Evolutionary conservation across 257 asterid genomes (phyloP), one percentile per base, ranked within the genome.

Genomic region (Mentha longifolia): DNA sequence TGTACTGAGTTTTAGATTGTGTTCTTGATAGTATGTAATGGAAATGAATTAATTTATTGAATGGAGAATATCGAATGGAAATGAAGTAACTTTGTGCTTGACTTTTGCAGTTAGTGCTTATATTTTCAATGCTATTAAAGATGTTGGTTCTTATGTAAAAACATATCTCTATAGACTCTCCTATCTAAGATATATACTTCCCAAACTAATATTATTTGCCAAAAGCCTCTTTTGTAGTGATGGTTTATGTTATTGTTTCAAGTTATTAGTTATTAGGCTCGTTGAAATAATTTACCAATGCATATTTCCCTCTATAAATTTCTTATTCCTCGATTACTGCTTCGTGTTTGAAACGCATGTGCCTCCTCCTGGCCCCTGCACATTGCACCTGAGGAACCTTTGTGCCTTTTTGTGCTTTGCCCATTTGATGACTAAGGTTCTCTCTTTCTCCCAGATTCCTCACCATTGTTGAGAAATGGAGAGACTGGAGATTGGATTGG

Each of bases 401-500:
- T 6, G 68, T 63, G 39, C 39, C 39, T 35, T 35, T 35, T 35
- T 7, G 22, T 63, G 55, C 41, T 14, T 63, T 42, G 52, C 47
- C 68, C 19, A 22, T 63, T 63, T 20, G 25, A 37, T 61, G 30
- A 31, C 63, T 70, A 64, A 56, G 22, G 45, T 42, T 74, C 37
- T n/a, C 66, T 41, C 75, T 43, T 57, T 50, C 60, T 45, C 76
- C 51, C 77, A 94, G 99, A 94, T 81, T 89, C 99, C 14, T 88
- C 92, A 16, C 99, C 98, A 7, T 87, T 94, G 99, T 71, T 94
- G 83, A 84, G 99, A 85, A 94, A 94, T 76, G 99, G 99, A 60
- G 98, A 89, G 84, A 91, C 99, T 9, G 99, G 99, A 20, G 99
- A 94, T 65, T 94, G 99, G 99, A 83, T 94, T 80, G 99, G 99